Base-by-base conservation (phyloP, 345 rosid genomes). In the Salix udensis region DNA sequence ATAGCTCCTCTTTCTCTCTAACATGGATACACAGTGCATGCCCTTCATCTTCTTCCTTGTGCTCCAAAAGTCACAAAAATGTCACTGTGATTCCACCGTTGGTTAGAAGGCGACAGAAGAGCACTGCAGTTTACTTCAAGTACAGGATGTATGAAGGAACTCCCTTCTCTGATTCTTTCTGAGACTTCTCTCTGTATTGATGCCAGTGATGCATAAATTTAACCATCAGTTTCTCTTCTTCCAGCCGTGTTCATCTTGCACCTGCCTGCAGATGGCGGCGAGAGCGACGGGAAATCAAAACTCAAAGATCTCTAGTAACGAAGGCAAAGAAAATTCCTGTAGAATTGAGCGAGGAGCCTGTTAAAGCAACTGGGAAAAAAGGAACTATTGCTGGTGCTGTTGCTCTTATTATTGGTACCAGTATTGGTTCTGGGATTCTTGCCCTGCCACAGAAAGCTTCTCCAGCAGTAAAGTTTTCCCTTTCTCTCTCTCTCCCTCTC, bases 401-500 rank as follows among this genome's bases (percentile, higher is more conserved):
- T 73, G 91, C 91, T 24, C 86, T 88, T 65, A 82, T 90, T 37
- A 75, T 90, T 65, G 91, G 92, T 44, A 88, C 91, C 40, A 87
- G 90, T 78, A 87, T 88, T 72, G 91, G 94, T 14, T 86, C 90
- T 4, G 94, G 91, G 21, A 90, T 88, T 26, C 91, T 87, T 75
- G 88, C 89, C 7, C 89, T 90, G 11, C 91, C 94, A 26, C 68
- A 72, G 72, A 86, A 86, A 83, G 94, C 92, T 83, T 78, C 87
- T 73, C 81, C 86, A 84, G 94, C 91, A 68, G 90, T 90, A 87
- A 79, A 19, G 76, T 21, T 71, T 9, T 34, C 75, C 18, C 31
- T 44, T 50, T 7, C n/a, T 67, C 28, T 15, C 30, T 23, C 1
- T 52, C 7, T 6, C 16, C 2, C 31, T 19, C n/a, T 19, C 18